phyloP scores from a whole-genome alignment of 768 basidiomycete species.

The Tephrocybe sp. region DNA sequence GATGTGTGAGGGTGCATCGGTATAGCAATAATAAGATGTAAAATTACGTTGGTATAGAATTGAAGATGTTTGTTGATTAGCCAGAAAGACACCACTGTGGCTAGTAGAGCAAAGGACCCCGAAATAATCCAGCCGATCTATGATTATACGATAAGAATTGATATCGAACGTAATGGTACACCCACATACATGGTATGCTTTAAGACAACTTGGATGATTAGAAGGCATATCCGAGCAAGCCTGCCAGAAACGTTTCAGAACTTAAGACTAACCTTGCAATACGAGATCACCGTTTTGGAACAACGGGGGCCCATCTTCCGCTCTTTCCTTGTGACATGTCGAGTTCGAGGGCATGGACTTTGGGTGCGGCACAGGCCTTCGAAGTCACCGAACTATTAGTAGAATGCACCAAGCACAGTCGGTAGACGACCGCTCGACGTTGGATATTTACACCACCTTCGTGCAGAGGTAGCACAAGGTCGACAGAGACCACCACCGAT shows the following conservation, averaged over 20 bases:
- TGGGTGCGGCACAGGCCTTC: too few species aligned
- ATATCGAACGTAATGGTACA: background rate
- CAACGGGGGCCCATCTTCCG: constrained; percentile 50
- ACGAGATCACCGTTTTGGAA: constrained; percentile 59
- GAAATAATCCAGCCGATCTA: constrained; percentile 71
- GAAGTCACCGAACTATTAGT: too few species aligned
- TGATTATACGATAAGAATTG: background rate
- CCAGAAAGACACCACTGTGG: constrained; percentile 63
- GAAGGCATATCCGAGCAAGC: too few species aligned
- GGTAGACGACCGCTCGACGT: too few species aligned
- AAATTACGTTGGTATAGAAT: constrained; percentile 67
- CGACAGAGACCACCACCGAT: too few species aligned
- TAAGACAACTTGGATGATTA: background rate
- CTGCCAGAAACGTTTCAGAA: too few species aligned
- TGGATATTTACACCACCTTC: too few species aligned
- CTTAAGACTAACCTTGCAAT: constrained; percentile 54
- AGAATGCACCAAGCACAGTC: too few species aligned
- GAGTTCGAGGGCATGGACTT: constrained; percentile 16
- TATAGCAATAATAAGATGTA: background rate
- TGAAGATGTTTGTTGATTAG: constrained; percentile 69
- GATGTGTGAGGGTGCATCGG: background rate
- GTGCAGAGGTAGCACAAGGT: too few species aligned
- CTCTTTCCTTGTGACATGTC: constrained; percentile 39
- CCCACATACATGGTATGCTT: constrained; percentile 57
- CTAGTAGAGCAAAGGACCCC: constrained; percentile 55